Percentiles rank a stretch among this genome's conserved stretches.
Evolutionary conservation across 768 basidiomycete genomes (phyloP).

Genomic region (Collybiopsis confluens): DNA sequence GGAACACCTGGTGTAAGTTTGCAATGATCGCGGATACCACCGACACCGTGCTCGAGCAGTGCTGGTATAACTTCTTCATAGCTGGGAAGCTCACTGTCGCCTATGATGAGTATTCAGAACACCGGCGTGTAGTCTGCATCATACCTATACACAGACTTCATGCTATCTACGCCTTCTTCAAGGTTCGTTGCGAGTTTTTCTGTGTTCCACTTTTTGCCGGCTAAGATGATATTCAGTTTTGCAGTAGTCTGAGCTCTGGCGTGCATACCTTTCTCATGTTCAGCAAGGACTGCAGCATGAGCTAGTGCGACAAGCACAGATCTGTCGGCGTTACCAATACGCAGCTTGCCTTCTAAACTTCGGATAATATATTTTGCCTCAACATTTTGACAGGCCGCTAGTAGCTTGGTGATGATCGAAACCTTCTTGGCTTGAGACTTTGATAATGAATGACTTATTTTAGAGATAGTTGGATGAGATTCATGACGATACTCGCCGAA

Average conservation of each 20-base stretch:
- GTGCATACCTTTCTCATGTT: constrained; percentile 54
- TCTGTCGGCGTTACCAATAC: constrained; percentile 95
- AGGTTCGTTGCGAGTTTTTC: constrained; percentile 71
- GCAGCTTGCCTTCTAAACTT: constrained; percentile 92
- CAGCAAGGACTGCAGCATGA: constrained; percentile 82
- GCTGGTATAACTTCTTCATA: constrained; percentile 94
- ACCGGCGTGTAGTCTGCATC: not conserved
- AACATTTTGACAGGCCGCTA: constrained; percentile 85
- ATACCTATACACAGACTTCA: constrained; percentile 93
- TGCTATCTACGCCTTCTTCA: constrained; percentile 69
- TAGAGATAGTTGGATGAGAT: not conserved
- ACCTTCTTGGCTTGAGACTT: constrained; percentile 96
- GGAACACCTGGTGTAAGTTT: constrained; percentile 95
- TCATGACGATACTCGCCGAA: constrained; percentile 43
- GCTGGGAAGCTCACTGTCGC: constrained; percentile 77
- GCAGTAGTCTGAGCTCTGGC: not conserved
- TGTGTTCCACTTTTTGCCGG: constrained; percentile 65
- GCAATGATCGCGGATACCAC: constrained; percentile 65
- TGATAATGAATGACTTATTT: not conserved
- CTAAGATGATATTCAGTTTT: constrained; percentile 29
- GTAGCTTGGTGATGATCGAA: constrained; percentile 87
- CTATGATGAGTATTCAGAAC: not conserved
- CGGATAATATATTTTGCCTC: constrained; percentile 98
- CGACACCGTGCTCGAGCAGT: constrained; percentile 74
- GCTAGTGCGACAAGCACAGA: constrained; percentile 94